Percentiles rank a stretch among this genome's conserved stretches.
These are phyloP conservation scores for Glycine tomentella DNA, from an alignment of 306 rosid genomes.

Conservation along the genomic window DNA sequence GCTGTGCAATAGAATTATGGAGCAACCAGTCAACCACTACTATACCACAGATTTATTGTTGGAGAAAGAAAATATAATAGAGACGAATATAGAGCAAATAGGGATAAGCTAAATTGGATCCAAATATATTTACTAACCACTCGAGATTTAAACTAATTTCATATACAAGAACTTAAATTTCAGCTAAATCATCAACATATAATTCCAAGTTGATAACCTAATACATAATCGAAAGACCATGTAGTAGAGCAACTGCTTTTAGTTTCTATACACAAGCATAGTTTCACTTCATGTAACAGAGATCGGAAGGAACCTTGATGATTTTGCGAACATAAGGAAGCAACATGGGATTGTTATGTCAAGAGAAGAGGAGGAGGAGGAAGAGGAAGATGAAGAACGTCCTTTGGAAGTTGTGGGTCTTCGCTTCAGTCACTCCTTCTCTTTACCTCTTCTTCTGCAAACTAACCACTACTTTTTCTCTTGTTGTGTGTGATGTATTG, in stretches of 20 bases:
- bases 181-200: constrained; percentile 17
- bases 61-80: background rate
- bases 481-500: background rate
- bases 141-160: constrained; percentile 28
- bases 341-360: constrained; percentile 75
- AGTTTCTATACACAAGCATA: background rate
- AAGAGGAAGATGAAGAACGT: constrained; percentile 48
- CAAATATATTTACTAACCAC: background rate
- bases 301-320: constrained; percentile 87
- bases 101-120: constrained; percentile 29
- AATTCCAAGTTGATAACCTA: too few relatives aligned
- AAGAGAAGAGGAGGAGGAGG: constrained; percentile 65
- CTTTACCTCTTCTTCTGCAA: constrained; percentile 44
- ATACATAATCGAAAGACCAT: too few relatives aligned
- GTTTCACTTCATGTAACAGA: constrained; percentile 41
- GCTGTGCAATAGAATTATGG: background rate
- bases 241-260: too few relatives aligned
- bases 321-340: constrained; percentile 90
- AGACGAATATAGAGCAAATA: constrained; percentile 10
- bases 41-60: constrained; percentile 14
- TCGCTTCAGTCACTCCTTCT: constrained; percentile 25
- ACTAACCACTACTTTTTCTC: constrained; percentile 38
- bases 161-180: constrained; percentile 31
- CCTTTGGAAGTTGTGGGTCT: constrained; percentile 87
- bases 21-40: background rate